These are phyloP conservation scores for Uromyces viciae-fabae DNA, from an alignment of 1,284 basidiomycete species.

Conservation along the genomic window DNA sequence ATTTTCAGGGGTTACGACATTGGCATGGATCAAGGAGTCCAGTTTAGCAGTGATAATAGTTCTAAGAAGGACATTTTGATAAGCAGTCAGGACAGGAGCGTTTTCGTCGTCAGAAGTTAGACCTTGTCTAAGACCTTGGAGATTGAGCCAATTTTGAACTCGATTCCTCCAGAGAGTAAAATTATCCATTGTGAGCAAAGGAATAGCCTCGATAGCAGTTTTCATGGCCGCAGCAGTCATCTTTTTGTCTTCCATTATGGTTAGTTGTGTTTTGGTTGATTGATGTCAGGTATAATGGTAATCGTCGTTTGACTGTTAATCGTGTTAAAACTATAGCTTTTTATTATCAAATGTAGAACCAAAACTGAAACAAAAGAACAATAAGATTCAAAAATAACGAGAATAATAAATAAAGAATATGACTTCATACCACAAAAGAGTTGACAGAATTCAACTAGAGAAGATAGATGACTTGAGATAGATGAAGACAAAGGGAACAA, in stretches of 20 bases:
- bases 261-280: not conserved
- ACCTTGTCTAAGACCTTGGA: not conserved
- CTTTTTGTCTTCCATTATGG: not conserved
- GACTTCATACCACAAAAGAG: too few species aligned
- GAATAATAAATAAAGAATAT: too few species aligned
- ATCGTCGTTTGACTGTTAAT: conserved; percentile 1
- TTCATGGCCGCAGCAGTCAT: not conserved
- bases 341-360: too few species aligned
- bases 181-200: not conserved
- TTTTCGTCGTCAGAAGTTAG: not conserved
- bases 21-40: not conserved
- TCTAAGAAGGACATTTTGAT: not conserved
- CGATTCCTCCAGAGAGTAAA: not conserved
- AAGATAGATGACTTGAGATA: too few species aligned
- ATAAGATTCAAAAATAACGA: too few species aligned
- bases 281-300: not conserved
- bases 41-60: not conserved
- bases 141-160: not conserved
- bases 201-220: not conserved
- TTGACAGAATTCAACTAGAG: too few species aligned
- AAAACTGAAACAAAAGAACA: too few species aligned
- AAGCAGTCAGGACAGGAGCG: too few species aligned
- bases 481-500: too few species aligned
- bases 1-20: not conserved
- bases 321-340: not conserved